Conservation (phyloP, 1,284 basidiomycete genomes). For the Rhodotorula sp. region DNA sequence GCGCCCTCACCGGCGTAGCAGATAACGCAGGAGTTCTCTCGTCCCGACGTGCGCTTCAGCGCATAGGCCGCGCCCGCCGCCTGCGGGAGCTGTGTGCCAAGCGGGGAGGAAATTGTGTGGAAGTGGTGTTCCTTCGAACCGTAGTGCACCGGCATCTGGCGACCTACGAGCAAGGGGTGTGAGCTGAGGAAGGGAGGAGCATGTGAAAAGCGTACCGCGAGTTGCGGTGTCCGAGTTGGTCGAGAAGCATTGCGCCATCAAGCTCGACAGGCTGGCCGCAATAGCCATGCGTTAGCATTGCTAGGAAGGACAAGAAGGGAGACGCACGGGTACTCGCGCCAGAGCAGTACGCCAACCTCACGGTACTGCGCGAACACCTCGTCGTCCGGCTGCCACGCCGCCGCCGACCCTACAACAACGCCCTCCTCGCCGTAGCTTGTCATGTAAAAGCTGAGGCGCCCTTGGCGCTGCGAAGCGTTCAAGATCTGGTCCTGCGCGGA, state of each 20-base stretch:
- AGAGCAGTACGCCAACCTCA: slow-evolving; percentile 85
- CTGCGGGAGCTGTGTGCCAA: slow-evolving; percentile 88
- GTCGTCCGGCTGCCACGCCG: slow-evolving; percentile 77
- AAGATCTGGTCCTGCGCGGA: slow-evolving; percentile 37
- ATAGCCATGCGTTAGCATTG: slow-evolving; percentile 46
- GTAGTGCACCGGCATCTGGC: slow-evolving; percentile 63
- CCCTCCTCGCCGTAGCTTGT: slow-evolving; percentile 62
- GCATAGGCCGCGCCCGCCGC: slow-evolving; percentile 92
- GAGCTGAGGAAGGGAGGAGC: slow-evolving; percentile 59
- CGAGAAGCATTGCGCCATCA: slow-evolving; percentile 88
- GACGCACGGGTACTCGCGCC: slow-evolving; percentile 68
- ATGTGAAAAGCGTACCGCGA: slow-evolving; percentile 78
- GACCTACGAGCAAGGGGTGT: slow-evolving; percentile 51
- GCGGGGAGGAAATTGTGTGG: slow-evolving; percentile 87
- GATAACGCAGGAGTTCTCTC: slow-evolving; percentile 74
- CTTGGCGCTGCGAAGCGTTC: slow-evolving; percentile 38
- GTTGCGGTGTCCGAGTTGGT: slow-evolving; percentile 76
- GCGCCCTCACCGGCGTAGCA: slow-evolving; percentile 84
- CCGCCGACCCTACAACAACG: slow-evolving; percentile 84
- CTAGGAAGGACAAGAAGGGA: slow-evolving; percentile 8
- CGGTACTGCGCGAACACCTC: slow-evolving; percentile 59
- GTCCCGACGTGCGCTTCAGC: slow-evolving; percentile 72
- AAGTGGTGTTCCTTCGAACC: slow-evolving; percentile 81
- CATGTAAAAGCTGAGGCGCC: slow-evolving; percentile 52
- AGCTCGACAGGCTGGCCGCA: slow-evolving; percentile 50